Base-by-base conservation (phyloP, 805 yeast genomes). In the Wickerhamiella slavikovae region DNA sequence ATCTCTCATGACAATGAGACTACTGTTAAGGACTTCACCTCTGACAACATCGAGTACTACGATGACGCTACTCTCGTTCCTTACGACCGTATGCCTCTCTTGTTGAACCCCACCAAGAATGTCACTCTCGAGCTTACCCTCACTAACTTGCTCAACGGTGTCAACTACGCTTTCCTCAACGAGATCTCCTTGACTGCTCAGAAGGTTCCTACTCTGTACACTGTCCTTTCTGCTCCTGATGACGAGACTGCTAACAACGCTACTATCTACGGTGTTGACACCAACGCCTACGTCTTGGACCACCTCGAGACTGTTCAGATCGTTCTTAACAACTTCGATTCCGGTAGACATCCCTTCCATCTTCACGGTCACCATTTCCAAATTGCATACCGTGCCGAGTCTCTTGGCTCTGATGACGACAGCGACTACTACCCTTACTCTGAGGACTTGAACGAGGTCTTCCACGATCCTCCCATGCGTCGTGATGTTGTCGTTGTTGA, bases 261-360 rank as follows among this genome's bases (percentile, higher is more conserved):
- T 3, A 46, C 54, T n/a, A 69, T 83, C 29, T 85, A 71, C 42
- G 98, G 98, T 43, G 51, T 75, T 29, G 74, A 78, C 57, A 75
- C 91, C 30, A 63, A 83, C 47, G 44, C 93, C 0, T 60, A 64
- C 47, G 79, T 85, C 11, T 56, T 85, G 34, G 65, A 68, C 39
- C 61, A 69, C 42, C 64, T 62, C 44, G 77, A 64, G 43, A 58
- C 76, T 34, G 65, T 85, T 20, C 92, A 85, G 48, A 66, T 85
- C 41, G 76, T 78, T 5, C 46, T 85, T 25, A 85, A 85, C 60
- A 83, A 82, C 54, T 56, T 57, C 35, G 98, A 85, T 53, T 68
- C 92, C 4, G 95, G 96, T 49, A 74, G 63, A 43, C 98, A 85
- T 58, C 96, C 98, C 18, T 85, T 85, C 89, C 98, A 85, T 57